phyloP scores from a whole-genome alignment of 2,329 filamentous ascomycete genomes.

The Epichloe bromicola region DNA sequence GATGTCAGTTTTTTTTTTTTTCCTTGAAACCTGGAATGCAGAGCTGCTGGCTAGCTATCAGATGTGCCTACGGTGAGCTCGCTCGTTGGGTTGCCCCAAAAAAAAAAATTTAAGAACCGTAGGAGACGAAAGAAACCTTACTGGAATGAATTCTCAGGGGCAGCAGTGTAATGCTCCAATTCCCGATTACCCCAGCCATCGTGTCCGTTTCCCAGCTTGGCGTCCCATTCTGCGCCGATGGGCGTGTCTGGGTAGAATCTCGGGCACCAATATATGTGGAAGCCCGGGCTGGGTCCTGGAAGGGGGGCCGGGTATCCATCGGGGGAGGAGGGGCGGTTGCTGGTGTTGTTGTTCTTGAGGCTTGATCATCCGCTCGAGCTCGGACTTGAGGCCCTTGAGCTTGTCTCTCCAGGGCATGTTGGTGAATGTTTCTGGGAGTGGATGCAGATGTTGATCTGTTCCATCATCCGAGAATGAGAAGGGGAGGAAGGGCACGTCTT shows the following conservation, averaged over 20 bases:
- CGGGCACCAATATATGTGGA: slow-evolving; percentile 36
- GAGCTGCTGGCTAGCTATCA: too few relatives aligned
- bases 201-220: slow-evolving; percentile 40
- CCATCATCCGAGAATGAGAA: too few relatives aligned
- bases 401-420: slow-evolving; percentile 25
- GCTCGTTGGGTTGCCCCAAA: not conserved
- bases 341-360: slow-evolving; percentile 7
- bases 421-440: not conserved
- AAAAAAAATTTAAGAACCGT: not conserved
- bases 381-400: slow-evolving; percentile 25
- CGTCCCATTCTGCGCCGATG: slow-evolving; percentile 37
- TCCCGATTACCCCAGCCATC: slow-evolving; percentile 51
- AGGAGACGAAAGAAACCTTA: slow-evolving; percentile 8
- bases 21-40: too few relatives aligned
- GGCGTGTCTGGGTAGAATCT: slow-evolving; percentile 32
- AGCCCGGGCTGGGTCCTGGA: slow-evolving; percentile 6
- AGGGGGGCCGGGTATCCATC: slow-evolving; percentile 8
- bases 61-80: too few relatives aligned
- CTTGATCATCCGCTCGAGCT: slow-evolving; percentile 23
- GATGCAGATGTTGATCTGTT: not conserved
- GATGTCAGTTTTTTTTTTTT: not conserved
- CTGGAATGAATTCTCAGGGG: slow-evolving; percentile 39
- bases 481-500: too few relatives aligned
- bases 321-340: slow-evolving; percentile 8
- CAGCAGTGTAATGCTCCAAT: slow-evolving; percentile 41